A percentile compares a stretch with the other conserved stretches of the same genome.
phyloP scores from a whole-genome alignment of 176 grass and related monocot genomes.

The Pharus latifolius region DNA sequence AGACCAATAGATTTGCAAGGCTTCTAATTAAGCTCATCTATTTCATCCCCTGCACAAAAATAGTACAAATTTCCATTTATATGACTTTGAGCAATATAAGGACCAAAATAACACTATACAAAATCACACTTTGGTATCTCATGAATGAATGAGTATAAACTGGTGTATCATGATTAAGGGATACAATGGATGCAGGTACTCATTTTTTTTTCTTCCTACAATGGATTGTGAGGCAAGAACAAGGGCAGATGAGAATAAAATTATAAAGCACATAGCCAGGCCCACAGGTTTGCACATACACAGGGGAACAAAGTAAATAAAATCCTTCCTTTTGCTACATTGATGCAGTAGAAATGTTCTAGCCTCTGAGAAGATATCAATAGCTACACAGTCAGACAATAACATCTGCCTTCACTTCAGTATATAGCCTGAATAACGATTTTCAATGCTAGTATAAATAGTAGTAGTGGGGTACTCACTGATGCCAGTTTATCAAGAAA shows the following conservation, averaged over 20 bases:
- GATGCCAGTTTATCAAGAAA: constrained; percentile 73
- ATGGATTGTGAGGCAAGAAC: neutral
- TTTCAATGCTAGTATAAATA: neutral
- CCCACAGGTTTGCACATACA: neutral
- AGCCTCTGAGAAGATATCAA: neutral
- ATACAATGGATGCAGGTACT: neutral
- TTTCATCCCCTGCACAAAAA: neutral
- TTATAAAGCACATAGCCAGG: neutral
- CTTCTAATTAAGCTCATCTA: neutral
- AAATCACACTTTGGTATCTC: neutral
- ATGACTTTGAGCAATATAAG: neutral
- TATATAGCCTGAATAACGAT: neutral
- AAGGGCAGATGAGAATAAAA: neutral
- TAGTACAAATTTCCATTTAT: neutral
- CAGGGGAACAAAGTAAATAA: neutral
- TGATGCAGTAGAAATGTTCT: too few species aligned
- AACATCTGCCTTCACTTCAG: neutral
- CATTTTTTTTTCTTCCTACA: neutral
- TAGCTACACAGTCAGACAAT: neutral
- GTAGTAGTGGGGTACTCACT: constrained; percentile 49
- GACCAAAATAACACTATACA: neutral
- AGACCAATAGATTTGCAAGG: neutral
- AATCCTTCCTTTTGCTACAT: neutral
- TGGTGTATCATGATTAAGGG: neutral
- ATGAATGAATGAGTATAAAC: neutral